Base-by-base conservation (phyloP, 139 green algal genomes). In the Volvox reticuliferus region DNA sequence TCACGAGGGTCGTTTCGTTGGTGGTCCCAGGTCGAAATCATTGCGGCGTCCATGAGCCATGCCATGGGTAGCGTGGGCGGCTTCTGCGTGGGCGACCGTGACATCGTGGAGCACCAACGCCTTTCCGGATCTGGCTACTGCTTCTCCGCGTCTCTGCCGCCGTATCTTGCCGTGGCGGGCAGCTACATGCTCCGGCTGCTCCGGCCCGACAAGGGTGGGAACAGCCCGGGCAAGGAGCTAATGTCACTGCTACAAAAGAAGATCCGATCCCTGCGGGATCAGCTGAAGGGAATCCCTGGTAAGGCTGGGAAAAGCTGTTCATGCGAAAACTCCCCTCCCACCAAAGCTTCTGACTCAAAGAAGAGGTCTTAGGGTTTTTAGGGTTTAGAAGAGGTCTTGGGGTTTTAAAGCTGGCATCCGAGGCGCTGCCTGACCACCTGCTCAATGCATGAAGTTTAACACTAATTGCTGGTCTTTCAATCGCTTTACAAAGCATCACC, bases 131-230 rank as follows among this genome's bases (percentile, higher is more conserved):
- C 93, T 35, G 98, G 98, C 77, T 99, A 99, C 95, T 98, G 96
- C 92, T 99, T 99, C 95, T 98, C 94, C 5, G 98, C 98, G 16
- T 98, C 97, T 14, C 95, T 99, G 92, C 98, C 98, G 32, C 98
- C 98, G 73, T 99, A 98, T 93, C 93, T 99, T 73, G 98, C 98
- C 13, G 95, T 91, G 0, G 93, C 94, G 33, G 96, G 93, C 35
- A 65, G 71, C 65, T 33, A 86, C 55, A 89, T 91, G 68, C 86
- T 94, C 12, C 22, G 62, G 16, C 16, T 79, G 14, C 61, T 92
- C 28, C 63, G 89, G 16, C 77, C 19, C 1, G 79, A 35, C 63
- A 71, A 63, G n/a, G 55, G 69, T 35, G 65, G 65, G 77, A 65
- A 81, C 13, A 69, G 77, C 36, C 63, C 92, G 16, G 92, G 84